Conservation (phyloP, 805 yeast species). For the Candida insectorum region DNA sequence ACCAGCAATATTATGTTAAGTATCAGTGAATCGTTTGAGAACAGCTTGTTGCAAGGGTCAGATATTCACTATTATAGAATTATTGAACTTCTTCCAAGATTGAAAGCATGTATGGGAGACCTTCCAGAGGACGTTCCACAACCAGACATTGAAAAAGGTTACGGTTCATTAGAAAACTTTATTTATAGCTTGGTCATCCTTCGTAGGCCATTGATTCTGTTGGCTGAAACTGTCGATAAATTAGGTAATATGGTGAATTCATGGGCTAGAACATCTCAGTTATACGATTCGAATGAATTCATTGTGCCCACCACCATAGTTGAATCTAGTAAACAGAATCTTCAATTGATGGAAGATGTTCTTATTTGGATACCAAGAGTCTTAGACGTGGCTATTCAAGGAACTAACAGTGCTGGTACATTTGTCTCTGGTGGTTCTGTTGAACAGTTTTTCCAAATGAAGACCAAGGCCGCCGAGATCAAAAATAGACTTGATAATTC, state of each 20-base stretch:
- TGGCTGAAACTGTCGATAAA: conserved; percentile 18
- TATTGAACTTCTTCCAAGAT: conserved; percentile 75
- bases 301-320: conserved; percentile 15
- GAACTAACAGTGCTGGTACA: conserved; percentile 10
- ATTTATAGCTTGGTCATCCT: conserved; percentile 54
- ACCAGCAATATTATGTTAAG: conserved; percentile 64
- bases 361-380: conserved; percentile 34
- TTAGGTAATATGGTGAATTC: conserved; percentile 10
- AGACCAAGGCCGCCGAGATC: conserved; percentile 14
- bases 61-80: conserved; percentile 63
- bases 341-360: conserved; percentile 13
- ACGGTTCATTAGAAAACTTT: conserved; percentile 73
- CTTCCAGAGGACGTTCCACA: conserved; percentile 74
- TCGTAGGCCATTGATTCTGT: conserved; percentile 45
- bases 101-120: conserved; percentile 60
- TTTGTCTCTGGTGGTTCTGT: conserved; percentile 9
- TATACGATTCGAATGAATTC: conserved; percentile 9
- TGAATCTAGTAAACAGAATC: conserved; percentile 16
- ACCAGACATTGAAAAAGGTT: conserved; percentile 68
- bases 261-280: conserved; percentile 7
- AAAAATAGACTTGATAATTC: conserved; percentile 17
- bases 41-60: conserved; percentile 29
- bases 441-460: conserved; percentile 15
- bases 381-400: conserved; percentile 28
- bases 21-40: conserved; percentile 44